Base-by-base conservation (phyloP, 2,329 filamentous ascomycete genomes). In the Lachnellula arida region DNA sequence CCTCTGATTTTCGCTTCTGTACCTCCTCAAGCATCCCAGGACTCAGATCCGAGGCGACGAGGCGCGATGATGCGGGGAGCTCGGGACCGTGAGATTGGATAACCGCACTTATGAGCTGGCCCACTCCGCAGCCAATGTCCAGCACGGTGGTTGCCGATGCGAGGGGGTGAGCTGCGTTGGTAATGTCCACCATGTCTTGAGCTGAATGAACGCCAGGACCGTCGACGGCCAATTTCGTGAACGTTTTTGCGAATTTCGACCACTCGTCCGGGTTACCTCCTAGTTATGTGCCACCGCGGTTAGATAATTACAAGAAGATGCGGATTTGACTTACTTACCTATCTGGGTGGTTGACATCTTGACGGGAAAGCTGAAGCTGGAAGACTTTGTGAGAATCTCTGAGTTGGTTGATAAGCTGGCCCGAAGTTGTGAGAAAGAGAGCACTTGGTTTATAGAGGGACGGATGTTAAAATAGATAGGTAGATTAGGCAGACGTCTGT, bases 21-120 rank as follows among this genome's bases (percentile, higher is more conserved):
- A 53, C 28, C 42, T 53, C 32, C 17, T 53, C 51, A 12, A 53
- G 35, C 25, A 53, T 53, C 14, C 51, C 51, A n/a, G 51, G 42
- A 28, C 42, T 47, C 12, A 47, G n/a, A 17, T 53, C 51, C 7
- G 34, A 32, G 7, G 51, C 51, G n/a, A 53, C 23, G 12, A 53
- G 14, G 17, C 51, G 40, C 11, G 43, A 15, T 12, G 40, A 46
- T 9, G 12, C 14, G 9, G 51, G 43, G 12, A 53, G 40, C 23
- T 53, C 23, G 22, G 42, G n/a, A 12, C 51, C 51, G n/a, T 53
- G 46, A n/a, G 42, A 2, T 17, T 46, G 8, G 9, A 53, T 8
- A 28, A 53, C 40, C 8, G 19, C 32, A 15, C 22, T 34, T 17
- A 22, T n/a, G n/a, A 47, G 19, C n/a, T 23, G 23, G 11, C 51